Evolutionary conservation across 352 stramenopile genomes (phyloP), one percentile per base, ranked within the genome.

Genomic region (Phytophthora cactorum): DNA sequence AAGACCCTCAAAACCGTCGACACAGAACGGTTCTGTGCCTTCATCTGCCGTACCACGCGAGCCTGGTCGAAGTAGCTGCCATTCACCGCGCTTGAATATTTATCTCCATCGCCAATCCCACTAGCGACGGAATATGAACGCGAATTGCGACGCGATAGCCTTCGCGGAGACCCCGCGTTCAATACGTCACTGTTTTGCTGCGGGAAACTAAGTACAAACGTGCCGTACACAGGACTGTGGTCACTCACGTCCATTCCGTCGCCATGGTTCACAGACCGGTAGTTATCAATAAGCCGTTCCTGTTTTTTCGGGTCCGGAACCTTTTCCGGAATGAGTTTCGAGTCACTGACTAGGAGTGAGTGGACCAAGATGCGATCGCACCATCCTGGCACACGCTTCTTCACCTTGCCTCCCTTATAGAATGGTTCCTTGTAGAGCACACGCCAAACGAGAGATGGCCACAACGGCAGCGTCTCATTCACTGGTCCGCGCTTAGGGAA

Each of bases 341-440:
- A 95, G 55, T 92, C 82, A 34, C 85, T 86, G 15, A 93, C 84
- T 0, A 92, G 67, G 22, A 96, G 77, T 39, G 87, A 95, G 67
- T 95, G 84, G 51, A 90, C 84, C 31, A 96, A 67, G 56, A 97
- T 95, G 41, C 90, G 89, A 66, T 97, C 90, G 61, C 84, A 95
- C 84, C 86, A 97, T 0, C 84, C 83, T 8, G 90, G 90, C 27
- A 95, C 86, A n/a, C 87, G 89, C 49, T 94, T 92, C 74, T 95
- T 95, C n/a, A 92, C 79, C 52, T 95, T 92, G 11, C 90, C 89
- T 38, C 90, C 90, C 63, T 96, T 96, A 68, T 95, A 96, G 52
- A 96, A 95, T 6, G 90, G 86, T 46, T 96, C 90, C 63, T 96
- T 96, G 75, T 95, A 95, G 8, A 92, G 65, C 49, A 91, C 79